Conservation (phyloP, 257 asterid species). For the Asclepias syriaca region DNA sequence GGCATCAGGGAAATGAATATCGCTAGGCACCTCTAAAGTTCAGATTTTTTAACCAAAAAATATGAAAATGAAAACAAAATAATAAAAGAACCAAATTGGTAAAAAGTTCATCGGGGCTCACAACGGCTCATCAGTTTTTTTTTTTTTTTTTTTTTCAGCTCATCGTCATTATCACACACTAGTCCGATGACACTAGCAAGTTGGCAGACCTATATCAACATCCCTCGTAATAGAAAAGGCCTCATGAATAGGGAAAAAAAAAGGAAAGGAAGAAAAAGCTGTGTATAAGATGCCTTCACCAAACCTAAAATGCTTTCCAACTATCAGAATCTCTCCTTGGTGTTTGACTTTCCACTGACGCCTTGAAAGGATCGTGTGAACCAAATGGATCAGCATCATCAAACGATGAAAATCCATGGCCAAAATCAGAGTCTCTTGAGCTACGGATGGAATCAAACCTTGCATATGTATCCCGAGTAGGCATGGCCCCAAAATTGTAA, state of each 20-base stretch:
- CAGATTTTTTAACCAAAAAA: background rate
- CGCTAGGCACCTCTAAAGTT: constrained; percentile 1
- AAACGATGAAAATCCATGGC: constrained; percentile 62
- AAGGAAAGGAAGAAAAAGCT: background rate
- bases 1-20: constrained; percentile 9
- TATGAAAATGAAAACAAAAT: constrained; percentile 13
- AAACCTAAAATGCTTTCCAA: constrained; percentile 75
- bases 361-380: constrained; percentile 55
- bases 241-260: background rate
- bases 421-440: constrained; percentile 58
- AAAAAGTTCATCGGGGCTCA: constrained; percentile 12
- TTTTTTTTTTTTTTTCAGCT: background rate
- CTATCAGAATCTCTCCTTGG: constrained; percentile 65
- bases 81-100: constrained; percentile 18
- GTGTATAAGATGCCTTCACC: background rate
- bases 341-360: constrained; percentile 57
- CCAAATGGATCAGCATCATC: constrained; percentile 84
- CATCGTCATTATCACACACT: background rate
- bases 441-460: constrained; percentile 30
- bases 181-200: constrained; percentile 5
- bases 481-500: constrained; percentile 46
- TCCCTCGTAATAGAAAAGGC: background rate
- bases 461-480: constrained; percentile 33
- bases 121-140: background rate
- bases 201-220: constrained; percentile 10